Evolutionary conservation across 1,284 basidiomycete genomes (phyloP).

Genomic region (Cutaneotrichosporon arboriforme): DNA sequence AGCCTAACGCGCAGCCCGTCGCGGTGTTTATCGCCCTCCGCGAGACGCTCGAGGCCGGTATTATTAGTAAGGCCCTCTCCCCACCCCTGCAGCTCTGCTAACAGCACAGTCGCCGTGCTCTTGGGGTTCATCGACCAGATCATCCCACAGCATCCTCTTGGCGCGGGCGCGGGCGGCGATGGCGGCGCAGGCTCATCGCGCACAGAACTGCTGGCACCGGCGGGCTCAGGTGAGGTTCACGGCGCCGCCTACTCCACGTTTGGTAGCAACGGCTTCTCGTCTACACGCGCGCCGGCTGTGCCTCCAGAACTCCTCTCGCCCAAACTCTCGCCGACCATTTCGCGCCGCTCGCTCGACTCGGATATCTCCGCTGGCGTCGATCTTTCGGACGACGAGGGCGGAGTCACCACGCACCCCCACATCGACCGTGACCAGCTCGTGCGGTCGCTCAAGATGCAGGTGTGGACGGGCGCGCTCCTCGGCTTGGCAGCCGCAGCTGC

Average conservation of each 20-base stretch:
- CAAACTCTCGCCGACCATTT: not conserved
- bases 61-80: constrained; percentile 58
- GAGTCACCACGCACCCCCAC: not conserved
- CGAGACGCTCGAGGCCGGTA: constrained; percentile 80
- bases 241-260: constrained; percentile 13
- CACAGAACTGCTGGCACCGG: constrained; percentile 7
- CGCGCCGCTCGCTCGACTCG: constrained; percentile 5
- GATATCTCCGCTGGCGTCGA: constrained; percentile 6
- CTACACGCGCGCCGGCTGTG: constrained; percentile 9
- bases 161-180: not conserved
- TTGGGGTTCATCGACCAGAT: constrained; percentile 79
- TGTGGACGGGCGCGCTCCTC: constrained; percentile 63
- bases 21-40: constrained; percentile 80
- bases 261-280: not conserved
- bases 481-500: constrained; percentile 67
- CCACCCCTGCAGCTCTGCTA: too few species aligned
- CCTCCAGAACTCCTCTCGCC: constrained; percentile 16
- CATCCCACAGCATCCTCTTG: constrained; percentile 21
- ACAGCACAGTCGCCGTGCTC: constrained; percentile 58
- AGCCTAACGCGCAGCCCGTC: constrained; percentile 24
- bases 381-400: constrained; percentile 10
- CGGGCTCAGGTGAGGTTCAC: not conserved
- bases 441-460: constrained; percentile 51
- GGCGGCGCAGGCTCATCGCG: not conserved
- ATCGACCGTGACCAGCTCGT: constrained; percentile 16